phyloP scores from a whole-genome alignment of 176 grass and related monocot species.

The Carex scoparia region DNA sequence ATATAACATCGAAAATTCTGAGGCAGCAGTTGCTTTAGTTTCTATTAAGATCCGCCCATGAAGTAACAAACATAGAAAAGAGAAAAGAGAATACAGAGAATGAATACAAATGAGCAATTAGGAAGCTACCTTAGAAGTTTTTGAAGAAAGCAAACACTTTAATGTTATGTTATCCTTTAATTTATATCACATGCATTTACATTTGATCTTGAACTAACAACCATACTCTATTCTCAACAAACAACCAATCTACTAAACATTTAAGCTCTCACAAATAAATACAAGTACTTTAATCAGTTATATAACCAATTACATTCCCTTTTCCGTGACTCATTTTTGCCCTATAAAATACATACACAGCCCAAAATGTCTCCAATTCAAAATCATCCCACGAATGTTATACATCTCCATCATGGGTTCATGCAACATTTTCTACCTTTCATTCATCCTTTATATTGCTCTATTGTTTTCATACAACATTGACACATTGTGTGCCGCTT shows the following conservation, averaged over 20 bases:
- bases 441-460: background rate
- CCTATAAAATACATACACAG: conserved; percentile 16
- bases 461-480: background rate
- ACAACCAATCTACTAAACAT: conserved; percentile 19
- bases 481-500: background rate
- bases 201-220: conserved; percentile 16
- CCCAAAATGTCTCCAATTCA: background rate
- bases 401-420: background rate
- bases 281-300: conserved; percentile 12
- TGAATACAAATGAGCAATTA: background rate
- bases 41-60: too few relatives aligned
- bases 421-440: background rate
- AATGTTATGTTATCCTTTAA: background rate
- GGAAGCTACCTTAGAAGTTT: background rate
- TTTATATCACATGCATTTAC: background rate
- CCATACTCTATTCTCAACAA: background rate
- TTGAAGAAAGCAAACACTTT: background rate
- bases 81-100: too few relatives aligned
- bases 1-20: too few relatives aligned
- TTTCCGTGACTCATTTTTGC: background rate
- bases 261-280: background rate
- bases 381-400: background rate
- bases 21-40: too few relatives aligned
- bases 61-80: too few relatives aligned
- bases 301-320: background rate